These are phyloP conservation scores for Pneumocystis wakefieldiae DNA, from an alignment of 1,139 yeast species.

Conservation along the genomic window DNA sequence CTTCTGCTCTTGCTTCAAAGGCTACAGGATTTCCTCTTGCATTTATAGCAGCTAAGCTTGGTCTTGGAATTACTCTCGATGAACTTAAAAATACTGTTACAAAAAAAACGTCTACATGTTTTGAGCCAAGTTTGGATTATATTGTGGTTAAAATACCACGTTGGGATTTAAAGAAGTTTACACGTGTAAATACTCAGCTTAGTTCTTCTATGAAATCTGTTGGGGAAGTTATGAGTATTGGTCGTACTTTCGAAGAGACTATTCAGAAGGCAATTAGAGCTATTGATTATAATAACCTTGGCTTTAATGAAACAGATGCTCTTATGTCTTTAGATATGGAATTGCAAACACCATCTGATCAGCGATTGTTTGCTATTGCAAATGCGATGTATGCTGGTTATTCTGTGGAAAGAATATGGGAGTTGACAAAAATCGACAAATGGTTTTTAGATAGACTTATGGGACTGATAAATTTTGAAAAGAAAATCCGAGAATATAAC, in stretches of 20 bases:
- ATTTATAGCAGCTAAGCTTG: slow-evolving; percentile 93
- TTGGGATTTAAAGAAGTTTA: slow-evolving; percentile 96
- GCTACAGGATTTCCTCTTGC: slow-evolving; percentile 99
- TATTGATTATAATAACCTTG: slow-evolving; percentile 85
- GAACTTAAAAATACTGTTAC: slow-evolving; percentile 91
- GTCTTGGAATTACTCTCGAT: slow-evolving; percentile 81
- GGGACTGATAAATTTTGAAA: slow-evolving; percentile 55
- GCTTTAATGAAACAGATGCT: slow-evolving; percentile 80
- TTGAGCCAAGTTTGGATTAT: slow-evolving; percentile 94
- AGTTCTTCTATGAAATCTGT: slow-evolving; percentile 96
- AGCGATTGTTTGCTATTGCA: slow-evolving; percentile 91
- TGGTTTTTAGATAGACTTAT: slow-evolving; percentile 89
- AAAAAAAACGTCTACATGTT: slow-evolving; percentile 87
- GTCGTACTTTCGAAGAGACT: slow-evolving; percentile 95
- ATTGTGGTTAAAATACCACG: slow-evolving; percentile 97
- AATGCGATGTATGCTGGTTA: slow-evolving; percentile 71
- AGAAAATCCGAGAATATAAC: slow-evolving; percentile 45
- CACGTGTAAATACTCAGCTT: slow-evolving; percentile 74
- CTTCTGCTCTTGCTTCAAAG: slow-evolving; percentile 95
- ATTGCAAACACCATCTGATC: slow-evolving; percentile 89
- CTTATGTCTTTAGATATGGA: slow-evolving; percentile 79
- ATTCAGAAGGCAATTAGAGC: slow-evolving; percentile 96
- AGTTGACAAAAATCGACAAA: slow-evolving; percentile 82
- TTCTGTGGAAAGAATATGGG: slow-evolving; percentile 84
- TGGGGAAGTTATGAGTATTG: slow-evolving; percentile 98